phyloP scores from a whole-genome alignment of 768 basidiomycete species.

The Steccherinum ochraceum region DNA sequence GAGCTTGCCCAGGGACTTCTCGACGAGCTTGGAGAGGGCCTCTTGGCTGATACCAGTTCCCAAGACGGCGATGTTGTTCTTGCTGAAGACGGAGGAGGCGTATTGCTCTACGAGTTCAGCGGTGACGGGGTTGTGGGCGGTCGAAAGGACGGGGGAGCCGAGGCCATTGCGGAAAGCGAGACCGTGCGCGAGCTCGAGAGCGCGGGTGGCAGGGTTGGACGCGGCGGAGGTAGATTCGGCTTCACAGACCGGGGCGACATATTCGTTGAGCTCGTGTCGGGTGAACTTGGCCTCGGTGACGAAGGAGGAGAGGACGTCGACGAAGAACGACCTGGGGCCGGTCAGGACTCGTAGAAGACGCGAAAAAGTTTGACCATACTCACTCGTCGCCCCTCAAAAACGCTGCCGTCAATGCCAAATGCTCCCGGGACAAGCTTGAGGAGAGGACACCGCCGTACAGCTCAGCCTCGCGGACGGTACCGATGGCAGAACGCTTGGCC shows the following conservation, averaged over 20 bases:
- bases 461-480: conserved; percentile 88
- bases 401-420: conserved; percentile 90
- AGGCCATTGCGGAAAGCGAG: conserved; percentile 94
- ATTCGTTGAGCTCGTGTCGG: conserved; percentile 72
- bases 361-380: conserved; percentile 31
- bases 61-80: conserved; percentile 77
- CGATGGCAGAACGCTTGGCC: conserved; percentile 77
- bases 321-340: conserved; percentile 72
- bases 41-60: conserved; percentile 81
- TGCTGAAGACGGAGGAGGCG: conserved; percentile 66
- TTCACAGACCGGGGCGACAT: conserved; percentile 62
- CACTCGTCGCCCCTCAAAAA: conserved; percentile 95
- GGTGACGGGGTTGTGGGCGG: conserved; percentile 57
- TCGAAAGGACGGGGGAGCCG: conserved; percentile 83
- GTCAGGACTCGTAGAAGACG: background rate
- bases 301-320: conserved; percentile 81
- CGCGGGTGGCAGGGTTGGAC: conserved; percentile 56
- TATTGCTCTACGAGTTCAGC: conserved; percentile 68
- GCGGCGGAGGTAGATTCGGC: conserved; percentile 61
- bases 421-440: conserved; percentile 77
- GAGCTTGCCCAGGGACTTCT: conserved; percentile 53
- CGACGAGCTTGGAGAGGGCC: conserved; percentile 64
- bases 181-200: conserved; percentile 82
- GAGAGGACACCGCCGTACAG: conserved; percentile 90
- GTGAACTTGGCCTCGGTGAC: conserved; percentile 78